Evolutionary conservation across 2,329 filamentous ascomycete species (phyloP).

Genomic region (Blastomyces parvus): DNA sequence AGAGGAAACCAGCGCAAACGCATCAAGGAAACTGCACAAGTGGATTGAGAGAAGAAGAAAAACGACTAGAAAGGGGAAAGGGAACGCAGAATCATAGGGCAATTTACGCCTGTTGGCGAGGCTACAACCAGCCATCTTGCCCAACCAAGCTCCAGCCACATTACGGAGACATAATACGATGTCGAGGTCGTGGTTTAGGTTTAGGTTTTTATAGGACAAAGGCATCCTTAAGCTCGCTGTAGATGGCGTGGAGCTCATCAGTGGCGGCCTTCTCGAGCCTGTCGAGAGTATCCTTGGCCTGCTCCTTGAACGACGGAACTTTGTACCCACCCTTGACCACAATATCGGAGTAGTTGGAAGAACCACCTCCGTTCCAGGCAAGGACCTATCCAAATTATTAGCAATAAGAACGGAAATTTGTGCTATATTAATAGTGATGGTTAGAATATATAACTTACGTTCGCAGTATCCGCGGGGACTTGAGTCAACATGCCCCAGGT

Average conservation of each 20-base stretch:
- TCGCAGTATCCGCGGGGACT: constrained; percentile 76
- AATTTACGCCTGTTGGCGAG: background rate
- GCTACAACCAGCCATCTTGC: background rate
- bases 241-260: constrained; percentile 40
- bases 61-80: background rate
- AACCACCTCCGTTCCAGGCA: constrained; percentile 97
- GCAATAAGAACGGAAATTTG: constrained; percentile 8
- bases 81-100: background rate
- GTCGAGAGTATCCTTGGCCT: constrained; percentile 36
- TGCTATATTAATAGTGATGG: background rate
- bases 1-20: background rate
- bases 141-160: background rate
- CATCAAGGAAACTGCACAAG: background rate
- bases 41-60: background rate
- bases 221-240: constrained; percentile 36
- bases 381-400: constrained; percentile 50
- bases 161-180: background rate
- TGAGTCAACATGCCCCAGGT: constrained; percentile 70
- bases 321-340: constrained; percentile 64
- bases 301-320: constrained; percentile 33
- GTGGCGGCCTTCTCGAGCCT: constrained; percentile 39
- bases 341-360: constrained; percentile 80
- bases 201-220: constrained; percentile 37
- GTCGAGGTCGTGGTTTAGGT: background rate
- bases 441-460: constrained; percentile 43